Percentiles rank a stretch among this genome's conserved stretches.
Evolutionary conservation across 2,329 filamentous ascomycete species (phyloP).

Genomic region (Amesomyces nigricolor): DNA sequence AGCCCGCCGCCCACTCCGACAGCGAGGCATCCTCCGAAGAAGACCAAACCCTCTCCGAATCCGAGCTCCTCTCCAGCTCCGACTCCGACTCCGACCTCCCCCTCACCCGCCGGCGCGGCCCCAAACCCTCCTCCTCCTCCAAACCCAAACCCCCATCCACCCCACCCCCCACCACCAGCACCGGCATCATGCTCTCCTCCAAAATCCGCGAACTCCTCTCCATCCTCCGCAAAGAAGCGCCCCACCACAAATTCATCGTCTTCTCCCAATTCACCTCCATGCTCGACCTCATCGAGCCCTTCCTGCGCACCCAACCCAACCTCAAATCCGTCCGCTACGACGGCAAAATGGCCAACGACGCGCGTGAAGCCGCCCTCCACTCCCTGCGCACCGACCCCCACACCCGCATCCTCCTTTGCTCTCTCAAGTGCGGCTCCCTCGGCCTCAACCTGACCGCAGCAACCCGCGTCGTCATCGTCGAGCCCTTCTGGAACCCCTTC

Average conservation of each 20-base stretch:
- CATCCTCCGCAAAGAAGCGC: slow-evolving; percentile 72
- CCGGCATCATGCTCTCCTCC: slow-evolving; percentile 64
- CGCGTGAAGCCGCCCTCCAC: slow-evolving; percentile 78
- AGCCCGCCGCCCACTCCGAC: slow-evolving; percentile 28
- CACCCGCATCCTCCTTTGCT: slow-evolving; percentile 83
- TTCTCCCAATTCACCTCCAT: slow-evolving; percentile 99
- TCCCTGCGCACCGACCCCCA: slow-evolving; percentile 67
- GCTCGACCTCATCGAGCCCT: slow-evolving; percentile 93
- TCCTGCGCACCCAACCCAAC: slow-evolving; percentile 61
- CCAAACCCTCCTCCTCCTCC: neutral
- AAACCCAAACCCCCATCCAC: slow-evolving; percentile 18
- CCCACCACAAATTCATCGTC: slow-evolving; percentile 91
- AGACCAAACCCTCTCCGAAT: slow-evolving; percentile 19
- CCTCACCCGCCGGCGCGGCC: neutral
- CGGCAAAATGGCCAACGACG: slow-evolving; percentile 89
- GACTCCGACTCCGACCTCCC: slow-evolving; percentile 19
- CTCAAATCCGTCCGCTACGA: slow-evolving; percentile 88
- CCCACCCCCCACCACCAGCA: slow-evolving; percentile 37
- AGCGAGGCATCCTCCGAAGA: slow-evolving; percentile 30
- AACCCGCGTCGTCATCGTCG: slow-evolving; percentile 86
- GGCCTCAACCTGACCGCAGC: slow-evolving; percentile 93
- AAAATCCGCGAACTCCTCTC: slow-evolving; percentile 84
- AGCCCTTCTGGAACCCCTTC: slow-evolving; percentile 99
- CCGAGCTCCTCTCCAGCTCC: slow-evolving; percentile 17
- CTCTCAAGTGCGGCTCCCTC: slow-evolving; percentile 85